phyloP scores from a whole-genome alignment of 75 land plant species.

The Pinus tabuliformis region DNA sequence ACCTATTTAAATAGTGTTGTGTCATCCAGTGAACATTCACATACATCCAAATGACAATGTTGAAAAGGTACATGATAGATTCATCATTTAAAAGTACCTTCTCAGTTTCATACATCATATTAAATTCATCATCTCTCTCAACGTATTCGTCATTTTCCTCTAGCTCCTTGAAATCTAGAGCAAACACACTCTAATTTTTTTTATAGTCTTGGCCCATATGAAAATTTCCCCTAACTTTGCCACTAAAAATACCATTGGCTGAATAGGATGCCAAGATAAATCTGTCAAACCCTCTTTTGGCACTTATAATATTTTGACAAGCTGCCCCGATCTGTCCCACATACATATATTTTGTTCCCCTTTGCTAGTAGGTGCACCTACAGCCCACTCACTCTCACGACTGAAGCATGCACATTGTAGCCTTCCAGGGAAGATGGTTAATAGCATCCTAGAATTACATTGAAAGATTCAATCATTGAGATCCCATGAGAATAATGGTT shows the following conservation, averaged over 20 bases:
- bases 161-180: conserved; percentile 97
- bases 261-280: conserved; percentile 92
- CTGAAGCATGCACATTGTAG: conserved; percentile 72
- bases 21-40: background rate
- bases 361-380: conserved; percentile 88
- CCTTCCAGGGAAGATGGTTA: conserved; percentile 85
- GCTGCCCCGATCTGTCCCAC: conserved; percentile 78
- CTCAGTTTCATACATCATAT: conserved; percentile 81
- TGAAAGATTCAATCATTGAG: conserved; percentile 53
- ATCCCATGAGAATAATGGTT: conserved; percentile 47
- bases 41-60: background rate
- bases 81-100: conserved; percentile 42
- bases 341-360: conserved; percentile 97
- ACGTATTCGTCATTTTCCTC: conserved; percentile 98
- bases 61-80: background rate
- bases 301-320: conserved; percentile 92
- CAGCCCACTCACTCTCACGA: conserved; percentile 94
- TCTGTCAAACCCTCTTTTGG: conserved; percentile 83
- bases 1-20: conserved; percentile 34
- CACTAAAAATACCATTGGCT: conserved; percentile 84
- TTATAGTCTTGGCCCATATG: conserved; percentile 97
- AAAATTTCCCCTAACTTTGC: conserved; percentile 78
- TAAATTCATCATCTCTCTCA: conserved; percentile 96
- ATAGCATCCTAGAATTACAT: conserved; percentile 89
- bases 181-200: conserved; percentile 99